phyloP scores from a whole-genome alignment of 768 basidiomycete genomes.

The Mycena alexandri region DNA sequence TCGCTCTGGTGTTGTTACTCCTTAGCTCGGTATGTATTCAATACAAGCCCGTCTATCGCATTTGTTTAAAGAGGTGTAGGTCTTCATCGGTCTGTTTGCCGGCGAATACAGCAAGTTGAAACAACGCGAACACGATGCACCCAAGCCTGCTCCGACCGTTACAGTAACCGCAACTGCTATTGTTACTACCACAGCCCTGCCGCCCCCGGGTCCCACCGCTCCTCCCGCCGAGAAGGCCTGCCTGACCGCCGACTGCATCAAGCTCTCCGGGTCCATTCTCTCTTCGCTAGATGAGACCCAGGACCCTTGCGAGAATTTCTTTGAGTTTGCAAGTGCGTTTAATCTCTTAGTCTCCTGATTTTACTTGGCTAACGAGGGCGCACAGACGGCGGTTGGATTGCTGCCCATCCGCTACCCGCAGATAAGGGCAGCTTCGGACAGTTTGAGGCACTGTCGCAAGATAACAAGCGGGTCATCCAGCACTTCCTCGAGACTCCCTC shows the following conservation, averaged over 20 bases:
- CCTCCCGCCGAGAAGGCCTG: conserved; percentile 76
- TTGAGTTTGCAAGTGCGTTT: conserved; percentile 90
- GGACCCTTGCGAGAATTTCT: conserved; percentile 97
- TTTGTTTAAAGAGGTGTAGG: conserved; percentile 45
- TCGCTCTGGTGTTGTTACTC: conserved; percentile 83
- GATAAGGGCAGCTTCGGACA: conserved; percentile 82
- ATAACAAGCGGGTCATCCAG: conserved; percentile 85
- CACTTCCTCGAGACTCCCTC: conserved; percentile 71
- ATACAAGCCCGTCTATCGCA: background rate
- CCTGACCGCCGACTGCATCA: conserved; percentile 82
- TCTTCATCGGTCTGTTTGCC: conserved; percentile 95
- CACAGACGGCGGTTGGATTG: conserved; percentile 90
- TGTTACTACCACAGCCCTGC: conserved; percentile 54
- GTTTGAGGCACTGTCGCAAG: conserved; percentile 77
- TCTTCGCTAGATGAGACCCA: conserved; percentile 81
- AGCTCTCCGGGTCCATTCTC: conserved; percentile 85
- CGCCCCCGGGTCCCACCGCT: conserved; percentile 64
- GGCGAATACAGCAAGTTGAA: conserved; percentile 87
- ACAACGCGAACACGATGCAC: conserved; percentile 55
- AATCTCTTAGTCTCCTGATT: conserved; percentile 15
- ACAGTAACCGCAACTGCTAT: conserved; percentile 58
- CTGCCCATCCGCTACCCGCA: conserved; percentile 85
- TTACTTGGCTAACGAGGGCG: conserved; percentile 8
- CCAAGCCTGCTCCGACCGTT: conserved; percentile 49
- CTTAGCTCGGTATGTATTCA: conserved; percentile 69